These are phyloP conservation scores for Kalmusia sp. DNA, from an alignment of 2,329 filamentous ascomycete genomes.

Conservation along the genomic window DNA sequence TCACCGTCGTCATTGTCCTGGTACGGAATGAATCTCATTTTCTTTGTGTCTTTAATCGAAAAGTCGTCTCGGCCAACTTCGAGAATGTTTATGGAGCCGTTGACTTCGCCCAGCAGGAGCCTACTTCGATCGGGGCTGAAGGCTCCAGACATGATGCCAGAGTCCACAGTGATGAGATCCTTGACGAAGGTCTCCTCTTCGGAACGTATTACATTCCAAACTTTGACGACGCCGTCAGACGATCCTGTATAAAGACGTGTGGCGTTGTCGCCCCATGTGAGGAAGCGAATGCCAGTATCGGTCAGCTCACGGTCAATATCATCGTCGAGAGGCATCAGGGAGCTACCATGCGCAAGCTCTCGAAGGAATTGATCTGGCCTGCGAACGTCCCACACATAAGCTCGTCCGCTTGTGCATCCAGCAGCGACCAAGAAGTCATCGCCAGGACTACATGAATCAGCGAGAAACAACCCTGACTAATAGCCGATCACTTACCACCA, in stretches of 20 bases:
- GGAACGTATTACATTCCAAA: constrained; percentile 64
- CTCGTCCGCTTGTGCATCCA: constrained; percentile 65
- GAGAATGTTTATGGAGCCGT: constrained; percentile 62
- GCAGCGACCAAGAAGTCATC: constrained; percentile 62
- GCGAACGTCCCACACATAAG: constrained; percentile 68
- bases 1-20: constrained; percentile 6
- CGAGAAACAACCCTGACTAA: background rate
- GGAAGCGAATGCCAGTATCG: constrained; percentile 65
- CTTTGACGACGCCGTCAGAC: constrained; percentile 66
- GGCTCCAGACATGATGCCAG: constrained; percentile 64
- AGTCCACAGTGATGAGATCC: constrained; percentile 57
- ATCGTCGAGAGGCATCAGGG: constrained; percentile 58
- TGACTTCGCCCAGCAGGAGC: constrained; percentile 64
- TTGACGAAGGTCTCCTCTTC: constrained; percentile 59
- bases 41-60: constrained; percentile 34
- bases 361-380: constrained; percentile 55
- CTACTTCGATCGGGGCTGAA: constrained; percentile 64
- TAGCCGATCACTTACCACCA: constrained; percentile 49
- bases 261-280: constrained; percentile 62
- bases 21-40: constrained; percentile 38
- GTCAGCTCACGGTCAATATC: constrained; percentile 54
- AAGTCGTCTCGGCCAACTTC: constrained; percentile 48
- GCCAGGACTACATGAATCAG: constrained; percentile 45
- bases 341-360: constrained; percentile 57
- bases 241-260: constrained; percentile 65